phyloP scores from a whole-genome alignment of 768 basidiomycete genomes.

The Pleurotus ostreatus region DNA sequence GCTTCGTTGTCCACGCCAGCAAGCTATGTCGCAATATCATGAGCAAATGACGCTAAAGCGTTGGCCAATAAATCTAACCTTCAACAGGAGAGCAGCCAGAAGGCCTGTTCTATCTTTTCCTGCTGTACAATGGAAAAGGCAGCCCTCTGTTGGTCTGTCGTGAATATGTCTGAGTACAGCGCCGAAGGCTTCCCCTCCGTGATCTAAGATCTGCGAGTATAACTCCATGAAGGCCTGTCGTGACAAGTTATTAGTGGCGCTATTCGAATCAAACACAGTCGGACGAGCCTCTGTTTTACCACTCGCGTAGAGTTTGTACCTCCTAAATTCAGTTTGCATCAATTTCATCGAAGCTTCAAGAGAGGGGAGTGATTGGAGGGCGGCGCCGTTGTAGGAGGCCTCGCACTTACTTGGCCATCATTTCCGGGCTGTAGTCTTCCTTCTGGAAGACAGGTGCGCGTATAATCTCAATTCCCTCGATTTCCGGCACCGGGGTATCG shows the following conservation, averaged over 20 bases:
- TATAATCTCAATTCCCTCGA: conserved; percentile 59
- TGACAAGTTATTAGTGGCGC: background rate
- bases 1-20: conserved; percentile 63
- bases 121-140: conserved; percentile 79
- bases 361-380: conserved; percentile 14
- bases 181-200: conserved; percentile 67
- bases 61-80: conserved; percentile 35
- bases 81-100: conserved; percentile 66
- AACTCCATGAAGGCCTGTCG: conserved; percentile 75
- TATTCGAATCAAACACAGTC: too few species aligned
- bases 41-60: background rate
- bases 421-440: conserved; percentile 81
- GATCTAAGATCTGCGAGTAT: conserved; percentile 77
- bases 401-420: conserved; percentile 77
- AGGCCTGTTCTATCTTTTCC: conserved; percentile 84
- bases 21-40: conserved; percentile 40
- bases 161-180: conserved; percentile 68
- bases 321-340: conserved; percentile 28
- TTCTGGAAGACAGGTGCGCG: conserved; percentile 64
- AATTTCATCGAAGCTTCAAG: conserved; percentile 17
- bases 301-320: conserved; percentile 72
- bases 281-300: conserved; percentile 67
- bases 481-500: conserved; percentile 55
- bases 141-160: conserved; percentile 61
- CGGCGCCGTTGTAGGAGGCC: conserved; percentile 14